phyloP scores from a whole-genome alignment of 1,284 basidiomycete species.

The Moesziomyces antarcticus region DNA sequence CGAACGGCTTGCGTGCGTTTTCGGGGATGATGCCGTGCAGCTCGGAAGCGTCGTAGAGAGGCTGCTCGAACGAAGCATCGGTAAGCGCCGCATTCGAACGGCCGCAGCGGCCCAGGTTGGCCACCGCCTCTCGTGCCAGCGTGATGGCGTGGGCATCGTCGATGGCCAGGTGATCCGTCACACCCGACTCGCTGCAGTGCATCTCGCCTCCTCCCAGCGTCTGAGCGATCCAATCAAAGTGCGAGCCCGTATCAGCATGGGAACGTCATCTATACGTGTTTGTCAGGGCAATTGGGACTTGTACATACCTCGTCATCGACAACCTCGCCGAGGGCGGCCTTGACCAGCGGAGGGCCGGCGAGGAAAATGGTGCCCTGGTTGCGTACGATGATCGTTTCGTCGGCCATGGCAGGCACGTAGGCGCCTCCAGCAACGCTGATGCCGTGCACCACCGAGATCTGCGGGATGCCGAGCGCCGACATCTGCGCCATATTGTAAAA shows the following conservation, averaged over 20 bases:
- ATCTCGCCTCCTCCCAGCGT: constrained; percentile 86
- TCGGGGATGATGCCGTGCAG: constrained; percentile 91
- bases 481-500: constrained; percentile 98
- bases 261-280: not conserved
- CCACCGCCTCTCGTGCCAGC: constrained; percentile 83
- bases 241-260: not conserved
- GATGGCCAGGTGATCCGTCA: constrained; percentile 88
- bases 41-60: constrained; percentile 82
- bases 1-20: constrained; percentile 85
- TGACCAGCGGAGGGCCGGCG: constrained; percentile 94
- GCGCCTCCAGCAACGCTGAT: constrained; percentile 90
- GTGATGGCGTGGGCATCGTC: constrained; percentile 89
- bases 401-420: constrained; percentile 95
- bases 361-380: constrained; percentile 94
- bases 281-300: not conserved
- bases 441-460: constrained; percentile 91
- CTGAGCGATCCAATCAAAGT: not conserved
- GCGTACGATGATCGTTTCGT: constrained; percentile 87
- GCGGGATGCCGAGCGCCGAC: constrained; percentile 88
- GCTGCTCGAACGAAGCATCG: constrained; percentile 74
- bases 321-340: constrained; percentile 91
- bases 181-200: constrained; percentile 93
- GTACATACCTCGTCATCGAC: constrained; percentile 81
- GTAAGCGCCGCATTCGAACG: constrained; percentile 17
- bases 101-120: constrained; percentile 74